Evolutionary conservation across 768 basidiomycete genomes (phyloP).

Genomic region (Boletus tylopilopsis): DNA sequence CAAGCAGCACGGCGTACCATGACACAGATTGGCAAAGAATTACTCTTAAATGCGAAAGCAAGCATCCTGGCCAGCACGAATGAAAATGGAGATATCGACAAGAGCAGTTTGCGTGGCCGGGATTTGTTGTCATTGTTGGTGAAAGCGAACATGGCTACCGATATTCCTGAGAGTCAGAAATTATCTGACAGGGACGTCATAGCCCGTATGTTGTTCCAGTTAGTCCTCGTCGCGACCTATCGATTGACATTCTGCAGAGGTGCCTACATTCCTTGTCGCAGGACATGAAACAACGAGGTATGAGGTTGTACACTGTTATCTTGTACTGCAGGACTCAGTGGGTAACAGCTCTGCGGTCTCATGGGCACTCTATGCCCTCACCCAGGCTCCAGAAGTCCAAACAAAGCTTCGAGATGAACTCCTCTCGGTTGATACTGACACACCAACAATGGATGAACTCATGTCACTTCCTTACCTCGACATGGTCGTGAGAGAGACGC

Average conservation of each 20-base stretch:
- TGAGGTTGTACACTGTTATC: neutral
- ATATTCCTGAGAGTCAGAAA: conserved; percentile 50
- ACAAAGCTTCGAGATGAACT: conserved; percentile 57
- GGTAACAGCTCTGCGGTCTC: conserved; percentile 36
- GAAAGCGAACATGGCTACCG: conserved; percentile 57
- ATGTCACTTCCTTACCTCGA: conserved; percentile 69
- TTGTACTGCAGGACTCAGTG: neutral
- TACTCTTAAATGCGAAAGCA: conserved; percentile 49
- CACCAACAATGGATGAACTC: conserved; percentile 67
- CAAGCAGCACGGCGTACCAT: conserved; percentile 39
- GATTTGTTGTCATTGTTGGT: conserved; percentile 43
- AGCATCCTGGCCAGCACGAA: conserved; percentile 24
- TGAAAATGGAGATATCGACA: conserved; percentile 30
- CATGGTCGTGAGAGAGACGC: conserved; percentile 53
- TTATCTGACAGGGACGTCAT: conserved; percentile 63
- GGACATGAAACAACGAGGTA: conserved; percentile 59
- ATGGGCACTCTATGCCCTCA: conserved; percentile 60
- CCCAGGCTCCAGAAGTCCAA: conserved; percentile 46
- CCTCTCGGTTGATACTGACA: conserved; percentile 46
- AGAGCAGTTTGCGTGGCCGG: conserved; percentile 34
- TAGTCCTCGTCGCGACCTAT: neutral
- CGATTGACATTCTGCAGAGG: conserved; percentile 36
- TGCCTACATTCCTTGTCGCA: conserved; percentile 57
- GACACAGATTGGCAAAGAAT: conserved; percentile 45
- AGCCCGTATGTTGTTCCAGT: conserved; percentile 37